phyloP scores from a whole-genome alignment of 139 green algal species.

The Chlamydomonas urium region DNA sequence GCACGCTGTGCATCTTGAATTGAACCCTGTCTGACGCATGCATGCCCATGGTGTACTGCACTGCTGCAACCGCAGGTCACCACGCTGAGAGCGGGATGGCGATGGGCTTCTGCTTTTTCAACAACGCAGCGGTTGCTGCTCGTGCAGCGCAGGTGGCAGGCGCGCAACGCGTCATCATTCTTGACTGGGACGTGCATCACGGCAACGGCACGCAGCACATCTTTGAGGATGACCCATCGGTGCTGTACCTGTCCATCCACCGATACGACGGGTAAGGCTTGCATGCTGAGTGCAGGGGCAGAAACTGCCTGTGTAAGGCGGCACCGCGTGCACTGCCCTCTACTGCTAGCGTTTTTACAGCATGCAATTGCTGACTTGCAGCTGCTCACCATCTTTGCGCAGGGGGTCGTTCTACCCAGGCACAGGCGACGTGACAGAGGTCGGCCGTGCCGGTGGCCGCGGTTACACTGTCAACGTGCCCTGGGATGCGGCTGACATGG shows the following conservation, averaged over 20 bases:
- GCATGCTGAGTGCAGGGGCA: too few relatives aligned
- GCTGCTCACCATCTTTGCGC: neutral
- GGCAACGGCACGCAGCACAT: constrained; percentile 75
- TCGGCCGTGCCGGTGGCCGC: constrained; percentile 33
- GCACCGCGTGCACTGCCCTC: constrained; percentile 26
- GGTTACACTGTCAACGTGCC: constrained; percentile 72
- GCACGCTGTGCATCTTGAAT: too few relatives aligned
- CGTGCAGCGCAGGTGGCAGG: constrained; percentile 38
- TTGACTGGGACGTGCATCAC: constrained; percentile 80
- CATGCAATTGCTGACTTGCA: too few relatives aligned
- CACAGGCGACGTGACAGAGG: constrained; percentile 41
- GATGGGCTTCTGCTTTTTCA: constrained; percentile 92
- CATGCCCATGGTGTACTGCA: too few relatives aligned
- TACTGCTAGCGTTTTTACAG: constrained; percentile 27
- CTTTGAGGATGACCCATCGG: constrained; percentile 56
- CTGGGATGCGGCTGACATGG: constrained; percentile 49
- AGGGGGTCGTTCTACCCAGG: constrained; percentile 55
- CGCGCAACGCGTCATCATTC: constrained; percentile 46
- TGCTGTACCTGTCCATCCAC: constrained; percentile 77
- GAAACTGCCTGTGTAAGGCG: constrained; percentile 22
- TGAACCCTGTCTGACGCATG: too few relatives aligned
- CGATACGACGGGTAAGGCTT: constrained; percentile 45
- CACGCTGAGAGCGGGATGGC: constrained; percentile 65
- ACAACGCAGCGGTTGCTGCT: constrained; percentile 65
- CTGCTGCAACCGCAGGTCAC: constrained; percentile 61